Evolutionary conservation across 192 early-diverging fungal genomes (phyloP).

Genomic region (Allomyces macrogynus): DNA sequence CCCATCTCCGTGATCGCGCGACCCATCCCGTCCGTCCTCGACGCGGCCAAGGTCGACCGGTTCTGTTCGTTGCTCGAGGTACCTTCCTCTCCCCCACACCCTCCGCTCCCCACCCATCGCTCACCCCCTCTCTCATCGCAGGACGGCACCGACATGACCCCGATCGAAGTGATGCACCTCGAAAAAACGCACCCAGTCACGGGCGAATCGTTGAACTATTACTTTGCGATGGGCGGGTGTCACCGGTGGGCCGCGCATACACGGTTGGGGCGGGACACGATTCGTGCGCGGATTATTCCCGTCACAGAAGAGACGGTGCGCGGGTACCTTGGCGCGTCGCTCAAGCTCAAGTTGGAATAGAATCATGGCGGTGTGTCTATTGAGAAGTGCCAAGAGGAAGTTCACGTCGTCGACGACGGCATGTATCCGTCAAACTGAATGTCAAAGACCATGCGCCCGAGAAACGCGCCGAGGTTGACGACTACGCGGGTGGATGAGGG

Average conservation of each 20-base stretch:
- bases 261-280: not conserved
- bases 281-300: not conserved
- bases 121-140: not conserved
- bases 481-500: not conserved
- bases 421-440: slow-evolving; percentile 3
- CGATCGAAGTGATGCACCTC: not conserved
- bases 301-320: not conserved
- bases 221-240: not conserved
- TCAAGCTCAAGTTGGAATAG: slow-evolving; percentile 1
- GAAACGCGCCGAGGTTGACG: slow-evolving; percentile 5
- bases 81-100: not conserved
- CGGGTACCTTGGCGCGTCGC: not conserved
- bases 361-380: not conserved
- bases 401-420: slow-evolving; percentile 1
- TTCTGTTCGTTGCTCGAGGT: not conserved
- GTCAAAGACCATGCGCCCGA: slow-evolving; percentile 4
- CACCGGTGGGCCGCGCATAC: not conserved
- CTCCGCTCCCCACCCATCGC: not conserved
- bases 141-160: not conserved
- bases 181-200: not conserved
- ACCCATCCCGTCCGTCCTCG: not conserved
- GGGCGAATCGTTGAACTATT: not conserved
- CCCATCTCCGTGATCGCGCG: not conserved
- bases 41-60: not conserved
- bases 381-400: too few relatives aligned